Percentiles rank a stretch among this genome's conserved stretches.
phyloP scores from a whole-genome alignment of 306 rosid genomes.

The Arachis hypogaea region DNA sequence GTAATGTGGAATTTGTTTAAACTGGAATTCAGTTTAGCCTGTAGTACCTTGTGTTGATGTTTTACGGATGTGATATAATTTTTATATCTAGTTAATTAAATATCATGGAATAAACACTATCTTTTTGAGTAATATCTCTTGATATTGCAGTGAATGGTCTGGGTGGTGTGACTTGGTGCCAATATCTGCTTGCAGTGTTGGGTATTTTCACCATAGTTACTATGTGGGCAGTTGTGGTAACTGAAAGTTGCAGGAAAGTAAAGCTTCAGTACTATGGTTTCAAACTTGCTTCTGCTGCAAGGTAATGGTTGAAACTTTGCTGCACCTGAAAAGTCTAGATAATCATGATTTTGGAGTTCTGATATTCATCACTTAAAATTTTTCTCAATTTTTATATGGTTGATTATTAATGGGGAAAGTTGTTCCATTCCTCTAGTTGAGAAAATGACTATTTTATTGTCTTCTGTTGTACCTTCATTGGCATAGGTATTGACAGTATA shows the following conservation, averaged over 20 bases:
- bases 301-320: conserved; percentile 55
- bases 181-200: conserved; percentile 69
- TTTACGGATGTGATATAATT: conserved; percentile 33
- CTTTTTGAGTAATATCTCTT: conserved; percentile 33
- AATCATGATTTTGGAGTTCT: conserved; percentile 3
- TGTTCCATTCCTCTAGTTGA: conserved; percentile 20
- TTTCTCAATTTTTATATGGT: conserved; percentile 16
- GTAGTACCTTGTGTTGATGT: conserved; percentile 6
- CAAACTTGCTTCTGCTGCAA: conserved; percentile 96
- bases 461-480: conserved; percentile 17
- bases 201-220: conserved; percentile 90
- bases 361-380: conserved; percentile 7
- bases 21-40: conserved; percentile 22
- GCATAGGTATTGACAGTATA: conserved; percentile 23
- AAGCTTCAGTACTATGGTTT: conserved; percentile 96
- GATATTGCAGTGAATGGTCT: conserved; percentile 70
- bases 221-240: conserved; percentile 99
- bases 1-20: conserved; percentile 12
- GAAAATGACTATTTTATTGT: conserved; percentile 30
- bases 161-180: conserved; percentile 71
- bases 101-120: conserved; percentile 21
- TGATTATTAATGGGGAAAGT: conserved; percentile 20
- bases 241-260: conserved; percentile 96
- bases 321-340: conserved; percentile 19
- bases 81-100: not conserved